Percentiles rank a stretch among this genome's conserved stretches.
phyloP scores from a whole-genome alignment of 177 flowering plant genomes.

The Vitis hybrid region DNA sequence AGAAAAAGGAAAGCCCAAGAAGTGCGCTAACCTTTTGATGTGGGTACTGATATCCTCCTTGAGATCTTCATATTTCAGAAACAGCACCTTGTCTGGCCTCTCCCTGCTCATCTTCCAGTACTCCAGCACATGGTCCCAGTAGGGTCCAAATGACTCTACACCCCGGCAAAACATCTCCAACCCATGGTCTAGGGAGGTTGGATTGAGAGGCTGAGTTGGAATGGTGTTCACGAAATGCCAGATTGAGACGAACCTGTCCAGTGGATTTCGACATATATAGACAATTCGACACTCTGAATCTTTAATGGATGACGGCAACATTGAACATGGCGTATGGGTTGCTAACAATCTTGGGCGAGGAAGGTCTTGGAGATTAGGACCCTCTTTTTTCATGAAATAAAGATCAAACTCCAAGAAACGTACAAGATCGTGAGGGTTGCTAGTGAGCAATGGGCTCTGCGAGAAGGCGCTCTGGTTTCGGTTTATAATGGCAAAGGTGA shows the following conservation, averaged over 20 bases:
- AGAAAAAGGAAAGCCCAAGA: slow-evolving; percentile 22
- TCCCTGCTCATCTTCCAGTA: slow-evolving; percentile 15
- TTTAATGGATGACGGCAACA: too few relatives aligned
- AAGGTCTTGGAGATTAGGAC: background rate
- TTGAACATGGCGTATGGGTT: slow-evolving; percentile 11
- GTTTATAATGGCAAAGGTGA: background rate
- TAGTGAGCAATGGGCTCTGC: background rate
- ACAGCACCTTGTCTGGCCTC: slow-evolving; percentile 13
- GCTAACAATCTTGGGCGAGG: slow-evolving; percentile 11
- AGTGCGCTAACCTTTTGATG: slow-evolving; percentile 15
- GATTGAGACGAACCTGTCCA: slow-evolving; percentile 1
- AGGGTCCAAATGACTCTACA: slow-evolving; percentile 3
- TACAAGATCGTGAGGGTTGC: slow-evolving; percentile 3
- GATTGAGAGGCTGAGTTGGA: background rate
- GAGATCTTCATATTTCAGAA: slow-evolving; percentile 21
- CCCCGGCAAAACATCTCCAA: slow-evolving; percentile 14
- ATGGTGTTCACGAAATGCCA: background rate
- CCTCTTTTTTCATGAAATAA: background rate
- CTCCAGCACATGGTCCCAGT: slow-evolving; percentile 13
- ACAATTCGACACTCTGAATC: slow-evolving; percentile 4
- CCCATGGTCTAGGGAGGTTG: slow-evolving; percentile 3
- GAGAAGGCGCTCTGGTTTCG: background rate
- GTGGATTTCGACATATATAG: slow-evolving; percentile 16
- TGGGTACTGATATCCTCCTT: slow-evolving; percentile 11
- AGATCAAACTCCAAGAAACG: background rate